phyloP scores from a whole-genome alignment of 1,284 basidiomycete species.

The Neotropicomus parvogracilis region DNA sequence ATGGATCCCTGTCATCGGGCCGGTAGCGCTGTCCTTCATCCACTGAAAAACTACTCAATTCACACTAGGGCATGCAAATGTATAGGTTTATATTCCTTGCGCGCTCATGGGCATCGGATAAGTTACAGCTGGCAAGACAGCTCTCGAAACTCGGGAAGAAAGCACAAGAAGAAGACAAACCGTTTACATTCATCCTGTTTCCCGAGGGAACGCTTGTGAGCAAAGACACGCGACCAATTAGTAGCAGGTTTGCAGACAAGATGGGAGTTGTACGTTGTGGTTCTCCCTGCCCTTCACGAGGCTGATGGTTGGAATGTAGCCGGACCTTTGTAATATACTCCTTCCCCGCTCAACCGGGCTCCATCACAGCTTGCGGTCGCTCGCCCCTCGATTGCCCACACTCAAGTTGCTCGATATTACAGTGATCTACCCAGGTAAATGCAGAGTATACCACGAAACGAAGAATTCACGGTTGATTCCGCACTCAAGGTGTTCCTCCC shows the following conservation, averaged over 20 bases:
- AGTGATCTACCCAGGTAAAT: constrained; percentile 80
- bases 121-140: constrained; percentile 55
- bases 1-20: constrained; percentile 85
- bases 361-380: constrained; percentile 78
- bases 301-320: constrained; percentile 39
- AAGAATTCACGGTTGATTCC: constrained; percentile 7
- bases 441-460: background rate
- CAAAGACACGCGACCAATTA: constrained; percentile 76
- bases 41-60: constrained; percentile 11
- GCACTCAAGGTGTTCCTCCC: constrained; percentile 56
- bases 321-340: constrained; percentile 75
- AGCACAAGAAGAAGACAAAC: constrained; percentile 61
- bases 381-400: constrained; percentile 73
- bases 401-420: constrained; percentile 88
- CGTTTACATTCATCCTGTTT: constrained; percentile 83
- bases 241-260: constrained; percentile 81
- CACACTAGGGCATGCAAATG: constrained; percentile 79
- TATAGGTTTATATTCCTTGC: constrained; percentile 88
- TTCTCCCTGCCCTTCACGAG: constrained; percentile 2
- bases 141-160: constrained; percentile 57
- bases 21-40: constrained; percentile 52
- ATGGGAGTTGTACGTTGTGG: constrained; percentile 67
- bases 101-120: constrained; percentile 84
- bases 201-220: constrained; percentile 92
- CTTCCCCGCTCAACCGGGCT: constrained; percentile 91